Conservation (phyloP, 306 rosid species). For the Rosa persica region DNA sequence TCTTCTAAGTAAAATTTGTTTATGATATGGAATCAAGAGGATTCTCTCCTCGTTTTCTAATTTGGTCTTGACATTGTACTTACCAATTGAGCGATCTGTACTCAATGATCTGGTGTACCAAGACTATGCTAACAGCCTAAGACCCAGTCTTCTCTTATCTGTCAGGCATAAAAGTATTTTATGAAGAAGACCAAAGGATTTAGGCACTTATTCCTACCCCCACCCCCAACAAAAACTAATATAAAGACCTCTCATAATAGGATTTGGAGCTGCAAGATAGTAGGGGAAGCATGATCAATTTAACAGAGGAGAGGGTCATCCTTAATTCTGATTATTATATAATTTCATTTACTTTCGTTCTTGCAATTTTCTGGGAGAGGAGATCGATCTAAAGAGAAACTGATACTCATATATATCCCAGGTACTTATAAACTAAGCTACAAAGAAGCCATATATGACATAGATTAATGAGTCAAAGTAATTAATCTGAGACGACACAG, state of each 20-base stretch:
- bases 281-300: not conserved
- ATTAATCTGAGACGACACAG: not conserved
- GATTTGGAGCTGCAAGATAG: not conserved
- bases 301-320: not conserved
- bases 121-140: not conserved
- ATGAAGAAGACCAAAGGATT: not conserved
- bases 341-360: not conserved
- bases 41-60: not conserved
- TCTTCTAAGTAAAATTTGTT: not conserved
- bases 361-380: too few relatives aligned
- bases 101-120: not conserved
- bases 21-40: not conserved
- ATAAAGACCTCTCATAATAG: not conserved
- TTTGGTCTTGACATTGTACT: not conserved
- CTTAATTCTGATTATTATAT: not conserved
- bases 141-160: not conserved
- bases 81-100: not conserved
- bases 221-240: not conserved
- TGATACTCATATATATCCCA: not conserved
- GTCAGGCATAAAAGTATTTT: not conserved
- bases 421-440: constrained; percentile 1
- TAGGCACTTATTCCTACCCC: not conserved
- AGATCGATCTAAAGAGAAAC: not conserved
- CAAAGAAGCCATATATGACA: not conserved
- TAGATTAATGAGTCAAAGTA: not conserved